Evolutionary conservation across 495 filamentous ascomycete species (phyloP), one percentile per base, ranked within the genome.

Genomic region (Poronia punctata): DNA sequence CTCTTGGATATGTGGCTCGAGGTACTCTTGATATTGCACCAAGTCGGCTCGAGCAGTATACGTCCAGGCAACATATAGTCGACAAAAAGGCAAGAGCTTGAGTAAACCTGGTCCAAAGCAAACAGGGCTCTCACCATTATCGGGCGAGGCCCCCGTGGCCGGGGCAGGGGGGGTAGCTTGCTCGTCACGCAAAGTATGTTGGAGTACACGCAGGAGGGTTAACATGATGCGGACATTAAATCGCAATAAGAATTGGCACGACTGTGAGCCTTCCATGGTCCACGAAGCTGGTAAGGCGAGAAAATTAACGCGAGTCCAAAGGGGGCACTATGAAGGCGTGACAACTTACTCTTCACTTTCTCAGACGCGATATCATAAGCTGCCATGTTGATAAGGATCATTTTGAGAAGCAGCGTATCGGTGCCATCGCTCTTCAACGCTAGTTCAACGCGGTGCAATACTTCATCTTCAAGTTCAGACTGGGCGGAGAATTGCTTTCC

Each of bases 201-300:
- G 63, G 21, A 96, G 71, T 24, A 85, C 67, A 38, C 85, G 80
- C 19, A 92, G 75, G 10, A 97, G 70, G 1, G 75, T 81, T 36
- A 82, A 78, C 52, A 94, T 84, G 0, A 82, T 88, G 21, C 83
- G 84, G 33, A 88, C 69, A 47, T 96, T 98, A 42, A 93, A 71
- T 16, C 82, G 74, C 23, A 94, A 71, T 38, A 84, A 79, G 58
- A 83, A 88, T 37, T 82, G 74, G 55, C 76, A 80, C 3, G 84
- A 76, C 39, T 75, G 63, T 14, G 70, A 64, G 26, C 54, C 55
- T 35, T 59, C 49, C 6, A 60, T 57, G 9, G 66, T 64, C 62
- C 59, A 63, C 18, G 44, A 14, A 22, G 35, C 52, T 62, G 43
- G 24, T 38, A 45, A n/a, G n/a, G n/a, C n/a, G 59, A 43, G 15